These are phyloP conservation scores for Oryza coarctata DNA, from an alignment of 176 grass and related monocot genomes.

Conservation along the genomic window DNA sequence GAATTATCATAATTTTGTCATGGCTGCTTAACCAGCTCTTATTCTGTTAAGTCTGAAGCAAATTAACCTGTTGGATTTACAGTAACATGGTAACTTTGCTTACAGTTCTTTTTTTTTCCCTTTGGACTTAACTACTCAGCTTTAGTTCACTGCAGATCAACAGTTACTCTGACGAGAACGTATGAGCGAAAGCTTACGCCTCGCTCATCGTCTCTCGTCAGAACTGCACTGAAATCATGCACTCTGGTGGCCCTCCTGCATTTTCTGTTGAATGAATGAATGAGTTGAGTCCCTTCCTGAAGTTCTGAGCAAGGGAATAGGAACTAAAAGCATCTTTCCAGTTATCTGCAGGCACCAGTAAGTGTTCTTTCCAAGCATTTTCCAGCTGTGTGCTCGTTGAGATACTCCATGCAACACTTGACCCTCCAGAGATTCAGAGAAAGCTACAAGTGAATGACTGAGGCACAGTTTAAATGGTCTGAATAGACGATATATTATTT, in stretches of 20 bases:
- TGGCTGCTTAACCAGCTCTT: not conserved
- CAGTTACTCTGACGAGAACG: not conserved
- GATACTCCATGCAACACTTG: conserved; percentile 1
- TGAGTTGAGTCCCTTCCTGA: not conserved
- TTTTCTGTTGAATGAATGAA: not conserved
- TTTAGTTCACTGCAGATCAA: conserved; percentile 8
- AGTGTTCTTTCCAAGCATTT: conserved; percentile 8
- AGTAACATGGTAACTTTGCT: not conserved
- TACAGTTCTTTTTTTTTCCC: not conserved
- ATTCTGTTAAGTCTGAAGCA: not conserved
- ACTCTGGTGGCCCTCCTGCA: not conserved
- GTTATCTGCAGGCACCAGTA: conserved; percentile 1
- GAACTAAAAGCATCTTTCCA: conserved; percentile 9
- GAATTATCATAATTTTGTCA: not conserved
- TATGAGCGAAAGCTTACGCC: not conserved
- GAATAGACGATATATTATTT: no score
- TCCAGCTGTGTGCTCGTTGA: conserved; percentile 9
- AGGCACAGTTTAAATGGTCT: no score
- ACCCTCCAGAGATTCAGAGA: not conserved
- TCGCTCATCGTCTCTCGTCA: not conserved
- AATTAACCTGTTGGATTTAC: not conserved
- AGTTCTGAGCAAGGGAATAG: not conserved
- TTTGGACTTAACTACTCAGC: not conserved
- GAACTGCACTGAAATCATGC: not conserved
- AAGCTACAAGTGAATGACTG: not conserved